These are phyloP conservation scores for Xylariomycetidae sp. DNA, from an alignment of 2,329 filamentous ascomycete species.

Conservation along the genomic window DNA sequence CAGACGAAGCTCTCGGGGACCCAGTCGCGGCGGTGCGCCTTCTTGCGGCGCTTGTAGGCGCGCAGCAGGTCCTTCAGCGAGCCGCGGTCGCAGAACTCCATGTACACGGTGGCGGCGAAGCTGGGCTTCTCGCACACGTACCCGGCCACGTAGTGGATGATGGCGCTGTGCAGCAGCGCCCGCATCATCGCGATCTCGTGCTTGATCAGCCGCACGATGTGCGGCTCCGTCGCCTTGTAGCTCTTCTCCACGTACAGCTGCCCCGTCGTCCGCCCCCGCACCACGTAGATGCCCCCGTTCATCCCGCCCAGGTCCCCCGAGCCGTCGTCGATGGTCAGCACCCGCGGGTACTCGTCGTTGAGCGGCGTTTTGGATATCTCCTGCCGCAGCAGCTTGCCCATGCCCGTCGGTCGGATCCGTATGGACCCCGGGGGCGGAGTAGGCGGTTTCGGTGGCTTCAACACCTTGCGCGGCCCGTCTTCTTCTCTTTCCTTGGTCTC, in stretches of 20 bases:
- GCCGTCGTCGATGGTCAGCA: slow-evolving; percentile 3
- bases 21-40: background rate
- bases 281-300: slow-evolving; percentile 6
- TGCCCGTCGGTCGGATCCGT: background rate
- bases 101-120: slow-evolving; percentile 7
- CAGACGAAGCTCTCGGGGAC: slow-evolving; percentile 16
- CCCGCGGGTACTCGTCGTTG: slow-evolving; percentile 2
- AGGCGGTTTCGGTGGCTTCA: background rate
- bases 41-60: slow-evolving; percentile 5
- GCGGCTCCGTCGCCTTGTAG: background rate
- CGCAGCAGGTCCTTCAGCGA: slow-evolving; percentile 6
- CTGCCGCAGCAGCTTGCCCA: slow-evolving; percentile 1
- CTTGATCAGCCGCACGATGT: slow-evolving; percentile 1
- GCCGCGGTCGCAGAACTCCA: slow-evolving; percentile 7
- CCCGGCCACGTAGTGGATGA: slow-evolving; percentile 6
- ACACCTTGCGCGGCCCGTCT: slow-evolving; percentile 4
- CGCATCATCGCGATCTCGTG: slow-evolving; percentile 7
- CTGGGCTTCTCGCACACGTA: slow-evolving; percentile 3
- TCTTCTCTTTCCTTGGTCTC: background rate
- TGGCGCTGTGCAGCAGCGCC: slow-evolving; percentile 2
- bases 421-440: slow-evolving; percentile 3
- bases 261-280: slow-evolving; percentile 1
- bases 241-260: slow-evolving; percentile 7
- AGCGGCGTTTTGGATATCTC: slow-evolving; percentile 3
- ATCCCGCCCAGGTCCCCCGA: slow-evolving; percentile 3